Evolutionary conservation across 257 asterid genomes (phyloP), one percentile per base, ranked within the genome.

Genomic region (Forsythia viridissima): DNA sequence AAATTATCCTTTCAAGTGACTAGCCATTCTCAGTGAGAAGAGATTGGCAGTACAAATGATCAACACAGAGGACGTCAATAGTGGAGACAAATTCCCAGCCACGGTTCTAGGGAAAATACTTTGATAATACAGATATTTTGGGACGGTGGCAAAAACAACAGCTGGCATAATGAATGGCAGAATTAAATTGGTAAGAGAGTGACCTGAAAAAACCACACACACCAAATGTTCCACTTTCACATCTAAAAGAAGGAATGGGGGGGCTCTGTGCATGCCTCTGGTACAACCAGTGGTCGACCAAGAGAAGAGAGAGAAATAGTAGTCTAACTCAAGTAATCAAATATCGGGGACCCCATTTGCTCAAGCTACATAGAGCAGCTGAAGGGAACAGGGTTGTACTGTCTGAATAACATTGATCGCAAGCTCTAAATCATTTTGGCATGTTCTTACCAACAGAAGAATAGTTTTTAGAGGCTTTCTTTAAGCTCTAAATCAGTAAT

Each of bases 81-180:
- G 68, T 61, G 5, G 37, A 20, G 70, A 63, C 21, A 2, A 38
- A 75, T 46, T 42, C 72, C 63, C 77, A 42, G 65, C 68, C 51
- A 20, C 74, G 72, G 78, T 80, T 67, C 15, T 55, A 73, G 69
- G 75, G 75, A 48, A 48, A 40, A 51, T 61, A 72, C 66, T 72
- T 74, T 39, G 73, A 77, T 70, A 76, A 77, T 75, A 75, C 48
- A 37, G 59, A 82, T 70, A n/a, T 76, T 72, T 43, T 15, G 74
- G 86, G 82, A 67, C 59, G 79, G 78, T 46, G 61, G 82, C 82
- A 72, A 78, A 83, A 79, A 69, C 10, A 59, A 76, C 82, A 85
- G 88, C 90, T 84, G 86, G 85, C 84, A 73, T 76, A 84, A 80
- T 82, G 70, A 84, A 74, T 77, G 76, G 84, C 77, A 76, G 67